Base-by-base conservation (phyloP, 2,329 filamentous ascomycete genomes). In the Aspergillus sp. region DNA sequence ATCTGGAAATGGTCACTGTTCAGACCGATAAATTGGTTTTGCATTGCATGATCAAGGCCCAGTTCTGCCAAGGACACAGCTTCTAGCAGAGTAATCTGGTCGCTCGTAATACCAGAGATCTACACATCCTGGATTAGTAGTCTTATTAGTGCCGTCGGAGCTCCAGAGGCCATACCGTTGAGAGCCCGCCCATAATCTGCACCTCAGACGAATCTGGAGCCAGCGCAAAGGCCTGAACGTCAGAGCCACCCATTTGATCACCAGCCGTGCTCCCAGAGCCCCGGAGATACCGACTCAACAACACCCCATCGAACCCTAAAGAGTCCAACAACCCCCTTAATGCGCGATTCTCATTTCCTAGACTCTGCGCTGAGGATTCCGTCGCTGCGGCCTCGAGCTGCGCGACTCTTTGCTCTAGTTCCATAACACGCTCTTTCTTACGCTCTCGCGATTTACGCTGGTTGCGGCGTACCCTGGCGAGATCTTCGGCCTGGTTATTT, bases 401-500 rank as follows among this genome's bases (percentile, higher is more conserved):
- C 15, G 23, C 12, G 8, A 48, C 44, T 17, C 31, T 47, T n/a
- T 46, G 31, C 44, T 55, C 52, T 11, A 55, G 31, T 21, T 55
- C 44, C 15, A 14, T 15, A 9, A 55, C 44, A 48, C 25, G 44
- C 19, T 47, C 19, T 35, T 55, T 55, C 21, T 14, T 55, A 3
- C 52, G 52, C 35, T 35, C 52, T 48, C 52, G 52, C 8, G 52
- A 55, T 15, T 14, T 47, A 6, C 52, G 52, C 35, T 55, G 52
- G 37, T 55, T 55, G n/a, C 48, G 47, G 21, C 52, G 52, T 14
- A 48, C 35, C 33, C 52, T 14, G 9, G 25, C 25, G 44, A 55
- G 52, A 4, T 55, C 52, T n/a, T 55, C 52, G 8, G 33, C 52
- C 52, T 55, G 25, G 27, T 11, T 54, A 33, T 21, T 4, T 14